Conservation (phyloP, 2,329 filamentous ascomycete species). For the Fusarium sp. region DNA sequence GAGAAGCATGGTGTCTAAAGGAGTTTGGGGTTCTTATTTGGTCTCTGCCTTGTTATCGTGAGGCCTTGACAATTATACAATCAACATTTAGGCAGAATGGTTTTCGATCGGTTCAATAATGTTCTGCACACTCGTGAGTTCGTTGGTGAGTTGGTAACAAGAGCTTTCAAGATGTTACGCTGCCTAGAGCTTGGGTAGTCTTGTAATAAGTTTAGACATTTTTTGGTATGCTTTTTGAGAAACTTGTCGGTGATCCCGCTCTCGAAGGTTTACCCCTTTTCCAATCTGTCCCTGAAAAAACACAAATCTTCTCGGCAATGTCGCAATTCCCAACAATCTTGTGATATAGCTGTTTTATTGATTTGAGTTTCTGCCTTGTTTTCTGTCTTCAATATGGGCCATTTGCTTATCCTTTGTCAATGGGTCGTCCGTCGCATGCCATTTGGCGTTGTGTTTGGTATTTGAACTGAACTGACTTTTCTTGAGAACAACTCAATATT, state of each 20-base stretch:
- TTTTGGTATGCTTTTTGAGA: background rate
- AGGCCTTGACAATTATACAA: background rate
- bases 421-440: too few relatives aligned
- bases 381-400: too few relatives aligned
- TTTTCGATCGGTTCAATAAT: background rate
- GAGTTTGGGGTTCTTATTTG: constrained; percentile 27
- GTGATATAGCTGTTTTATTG: rapidly evolving
- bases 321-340: rapidly evolving
- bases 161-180: background rate
- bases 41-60: background rate
- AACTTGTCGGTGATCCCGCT: rapidly evolving
- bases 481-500: background rate
- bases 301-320: too few relatives aligned
- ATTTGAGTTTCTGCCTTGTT: rapidly evolving
- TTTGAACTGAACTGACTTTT: background rate
- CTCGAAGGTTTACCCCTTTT: background rate
- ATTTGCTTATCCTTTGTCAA: background rate
- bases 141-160: background rate
- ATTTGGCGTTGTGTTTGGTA: too few relatives aligned
- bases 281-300: background rate
- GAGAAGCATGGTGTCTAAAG: constrained; percentile 28
- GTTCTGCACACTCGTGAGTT: background rate
- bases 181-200: background rate
- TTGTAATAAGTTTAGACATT: background rate
- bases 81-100: constrained; percentile 8